Percentiles rank a stretch among this genome's conserved stretches.
phyloP scores from a whole-genome alignment of 2,329 filamentous ascomycete genomes.

The Xylaria sp. region DNA sequence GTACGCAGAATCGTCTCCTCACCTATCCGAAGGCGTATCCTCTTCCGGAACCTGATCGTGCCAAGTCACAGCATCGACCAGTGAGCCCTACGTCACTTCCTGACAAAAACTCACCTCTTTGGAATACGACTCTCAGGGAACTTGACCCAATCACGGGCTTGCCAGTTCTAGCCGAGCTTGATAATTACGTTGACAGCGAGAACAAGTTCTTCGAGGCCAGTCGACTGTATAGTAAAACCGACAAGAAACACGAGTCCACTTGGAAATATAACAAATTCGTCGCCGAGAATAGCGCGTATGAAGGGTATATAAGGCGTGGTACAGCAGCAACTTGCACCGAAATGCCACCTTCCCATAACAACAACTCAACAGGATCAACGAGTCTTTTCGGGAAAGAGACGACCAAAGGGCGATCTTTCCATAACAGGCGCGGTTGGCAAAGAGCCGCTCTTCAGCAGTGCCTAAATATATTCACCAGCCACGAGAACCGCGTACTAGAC shows the following conservation, averaged over 20 bases:
- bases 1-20: conserved; percentile 41
- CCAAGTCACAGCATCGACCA: conserved; percentile 38
- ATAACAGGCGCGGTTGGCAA: conserved; percentile 54
- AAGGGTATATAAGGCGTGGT: conserved; percentile 47
- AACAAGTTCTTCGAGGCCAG: conserved; percentile 27
- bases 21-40: conserved; percentile 41
- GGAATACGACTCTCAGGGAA: conserved; percentile 25
- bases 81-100: conserved; percentile 31
- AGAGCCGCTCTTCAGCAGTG: conserved; percentile 59
- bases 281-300: conserved; percentile 53
- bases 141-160: background rate
- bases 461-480: conserved; percentile 53
- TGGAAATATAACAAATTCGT: conserved; percentile 31
- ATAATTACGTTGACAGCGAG: conserved; percentile 35
- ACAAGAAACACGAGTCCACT: background rate
- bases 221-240: background rate
- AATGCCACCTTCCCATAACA: conserved; percentile 14
- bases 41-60: conserved; percentile 35
- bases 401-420: conserved; percentile 32
- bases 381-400: conserved; percentile 14
- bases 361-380: background rate
- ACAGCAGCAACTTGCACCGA: conserved; percentile 5
- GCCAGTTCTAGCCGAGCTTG: conserved; percentile 21
- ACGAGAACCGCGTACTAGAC: conserved; percentile 53
- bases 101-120: conserved; percentile 9